Conservation (phyloP, 2,329 filamentous ascomycete genomes). For the Immersiporthe knoxdaviesiana region DNA sequence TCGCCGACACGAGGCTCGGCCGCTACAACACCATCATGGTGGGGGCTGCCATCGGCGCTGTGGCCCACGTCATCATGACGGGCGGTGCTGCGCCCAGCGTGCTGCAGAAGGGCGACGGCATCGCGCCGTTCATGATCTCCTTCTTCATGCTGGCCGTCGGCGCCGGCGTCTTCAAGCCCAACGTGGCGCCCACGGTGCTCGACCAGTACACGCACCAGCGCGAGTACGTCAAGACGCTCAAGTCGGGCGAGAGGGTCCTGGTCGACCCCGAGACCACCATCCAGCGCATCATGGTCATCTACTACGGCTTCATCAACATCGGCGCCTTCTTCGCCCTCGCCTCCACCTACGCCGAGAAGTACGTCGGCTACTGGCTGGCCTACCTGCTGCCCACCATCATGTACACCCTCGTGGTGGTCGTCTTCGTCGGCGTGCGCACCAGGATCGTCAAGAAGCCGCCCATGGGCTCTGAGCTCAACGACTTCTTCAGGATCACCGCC, state of each 20-base stretch:
- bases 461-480: conserved; percentile 66
- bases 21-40: conserved; percentile 67
- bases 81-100: conserved; percentile 64
- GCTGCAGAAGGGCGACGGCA: conserved; percentile 53
- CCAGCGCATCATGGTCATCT: conserved; percentile 52
- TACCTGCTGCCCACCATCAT: conserved; percentile 56
- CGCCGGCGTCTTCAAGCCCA: conserved; percentile 73
- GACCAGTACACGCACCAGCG: conserved; percentile 49
- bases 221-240: conserved; percentile 46
- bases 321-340: conserved; percentile 63
- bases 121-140: conserved; percentile 65
- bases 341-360: conserved; percentile 77
- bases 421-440: conserved; percentile 61
- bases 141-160: conserved; percentile 69
- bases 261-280: conserved; percentile 51
- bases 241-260: conserved; percentile 49
- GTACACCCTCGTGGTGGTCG: conserved; percentile 61
- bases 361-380: conserved; percentile 75
- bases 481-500: conserved; percentile 58
- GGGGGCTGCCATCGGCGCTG: conserved; percentile 58
- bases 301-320: conserved; percentile 69
- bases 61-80: conserved; percentile 68
- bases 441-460: conserved; percentile 61
- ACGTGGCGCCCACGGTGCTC: conserved; percentile 47
- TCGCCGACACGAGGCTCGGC: conserved; percentile 68